phyloP scores from a whole-genome alignment of 768 basidiomycete species.

The Amanita fuliginea region DNA sequence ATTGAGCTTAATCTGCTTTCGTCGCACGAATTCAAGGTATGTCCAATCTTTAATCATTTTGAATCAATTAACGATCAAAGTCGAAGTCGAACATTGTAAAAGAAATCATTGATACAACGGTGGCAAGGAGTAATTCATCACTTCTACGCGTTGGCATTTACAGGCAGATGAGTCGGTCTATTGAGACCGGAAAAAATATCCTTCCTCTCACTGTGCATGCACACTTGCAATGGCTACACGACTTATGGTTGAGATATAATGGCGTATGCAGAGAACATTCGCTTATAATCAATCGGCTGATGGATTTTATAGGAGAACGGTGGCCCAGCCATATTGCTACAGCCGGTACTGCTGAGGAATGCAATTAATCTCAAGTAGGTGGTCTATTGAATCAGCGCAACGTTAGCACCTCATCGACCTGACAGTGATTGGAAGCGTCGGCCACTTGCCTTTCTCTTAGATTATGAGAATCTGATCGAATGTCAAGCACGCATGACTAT shows the following conservation, averaged over 20 bases:
- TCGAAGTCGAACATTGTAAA: background rate
- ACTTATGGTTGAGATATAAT: conserved; percentile 28
- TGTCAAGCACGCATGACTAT: conserved; percentile 25
- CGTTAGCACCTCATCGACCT: conserved; percentile 1
- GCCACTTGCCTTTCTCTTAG: conserved; percentile 26
- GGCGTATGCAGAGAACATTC: conserved; percentile 10
- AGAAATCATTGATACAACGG: conserved; percentile 5
- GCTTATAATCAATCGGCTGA: background rate
- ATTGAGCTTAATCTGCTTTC: background rate
- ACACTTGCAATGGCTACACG: conserved; percentile 39
- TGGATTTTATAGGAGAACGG: conserved; percentile 9
- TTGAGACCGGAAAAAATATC: conserved; percentile 24
- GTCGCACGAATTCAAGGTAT: background rate
- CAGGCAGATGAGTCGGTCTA: conserved; percentile 47
- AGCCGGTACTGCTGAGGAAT: conserved; percentile 28
- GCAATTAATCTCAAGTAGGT: conserved; percentile 31
- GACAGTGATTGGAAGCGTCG: conserved; percentile 30
- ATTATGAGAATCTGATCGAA: conserved; percentile 26
- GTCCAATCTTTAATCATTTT: background rate
- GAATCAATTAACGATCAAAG: conserved; percentile 2
- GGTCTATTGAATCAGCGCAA: background rate
- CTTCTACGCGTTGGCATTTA: conserved; percentile 38
- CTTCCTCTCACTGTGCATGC: conserved; percentile 20
- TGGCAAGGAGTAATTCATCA: conserved; percentile 14
- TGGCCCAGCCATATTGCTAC: conserved; percentile 33